Percentiles rank a stretch among this genome's conserved stretches.
Conservation (phyloP, 2,329 filamentous ascomycete species). For the Alternaria ethzedia region DNA sequence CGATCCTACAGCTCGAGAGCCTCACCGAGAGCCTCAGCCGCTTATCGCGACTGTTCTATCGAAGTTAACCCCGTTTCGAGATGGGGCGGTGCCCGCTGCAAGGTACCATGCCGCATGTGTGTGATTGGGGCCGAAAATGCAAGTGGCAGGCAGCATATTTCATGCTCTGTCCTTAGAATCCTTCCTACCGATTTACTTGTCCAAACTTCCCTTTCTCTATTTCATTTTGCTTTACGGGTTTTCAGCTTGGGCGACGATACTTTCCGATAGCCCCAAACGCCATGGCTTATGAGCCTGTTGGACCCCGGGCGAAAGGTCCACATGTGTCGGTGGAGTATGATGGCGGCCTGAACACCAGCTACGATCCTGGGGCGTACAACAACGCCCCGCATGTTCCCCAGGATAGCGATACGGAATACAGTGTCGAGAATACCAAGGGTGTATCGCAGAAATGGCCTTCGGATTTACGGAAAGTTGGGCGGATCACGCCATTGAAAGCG, state of each 20-base stretch:
- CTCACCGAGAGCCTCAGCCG: background rate
- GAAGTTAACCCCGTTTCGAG: background rate
- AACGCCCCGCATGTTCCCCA: constrained; percentile 2
- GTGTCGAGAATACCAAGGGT: background rate
- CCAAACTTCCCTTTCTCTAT: background rate
- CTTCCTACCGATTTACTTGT: background rate
- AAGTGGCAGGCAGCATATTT: background rate
- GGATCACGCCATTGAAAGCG: constrained; percentile 25
- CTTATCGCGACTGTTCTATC: background rate
- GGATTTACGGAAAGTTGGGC: constrained; percentile 23
- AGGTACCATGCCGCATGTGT: background rate
- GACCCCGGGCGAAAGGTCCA: background rate
- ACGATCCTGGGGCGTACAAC: constrained; percentile 7
- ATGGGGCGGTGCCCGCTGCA: background rate
- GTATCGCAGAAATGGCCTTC: constrained; percentile 20
- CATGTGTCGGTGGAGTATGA: background rate
- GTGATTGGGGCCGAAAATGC: background rate
- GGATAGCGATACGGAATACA: background rate
- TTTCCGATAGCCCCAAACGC: no score
- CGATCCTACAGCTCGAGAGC: background rate
- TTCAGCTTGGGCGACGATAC: background rate
- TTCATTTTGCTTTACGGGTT: background rate
- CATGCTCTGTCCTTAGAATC: background rate
- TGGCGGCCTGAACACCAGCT: constrained; percentile 14
- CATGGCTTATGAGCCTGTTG: constrained; percentile 9